phyloP scores from a whole-genome alignment of 2,329 filamentous ascomycete genomes.

The Curvularia eragrostidis region DNA sequence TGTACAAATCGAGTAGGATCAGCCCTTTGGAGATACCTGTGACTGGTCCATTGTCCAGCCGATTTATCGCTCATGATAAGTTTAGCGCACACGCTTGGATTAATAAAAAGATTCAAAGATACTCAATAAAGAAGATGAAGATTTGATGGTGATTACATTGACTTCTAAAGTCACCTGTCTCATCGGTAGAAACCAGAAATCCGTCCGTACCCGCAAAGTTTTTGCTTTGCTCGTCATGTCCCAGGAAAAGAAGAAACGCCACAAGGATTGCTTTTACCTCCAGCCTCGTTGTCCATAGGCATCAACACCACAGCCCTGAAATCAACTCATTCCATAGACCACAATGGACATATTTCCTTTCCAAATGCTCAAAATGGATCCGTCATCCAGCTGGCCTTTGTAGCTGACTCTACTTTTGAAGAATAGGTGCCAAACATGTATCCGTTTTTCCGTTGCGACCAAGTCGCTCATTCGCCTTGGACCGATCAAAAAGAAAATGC shows the following conservation, averaged over 20 bases:
- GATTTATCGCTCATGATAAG: neutral
- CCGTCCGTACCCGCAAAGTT: neutral
- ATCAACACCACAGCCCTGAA: neutral
- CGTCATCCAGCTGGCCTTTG: neutral
- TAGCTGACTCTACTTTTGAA: neutral
- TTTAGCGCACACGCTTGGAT: neutral
- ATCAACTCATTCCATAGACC: neutral
- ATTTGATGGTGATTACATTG: neutral
- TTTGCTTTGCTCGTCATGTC: neutral
- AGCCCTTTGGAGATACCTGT: neutral
- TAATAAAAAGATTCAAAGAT: neutral
- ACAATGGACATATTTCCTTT: neutral
- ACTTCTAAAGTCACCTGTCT: neutral
- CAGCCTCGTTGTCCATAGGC: neutral
- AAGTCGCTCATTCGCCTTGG: neutral
- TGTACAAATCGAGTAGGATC: neutral
- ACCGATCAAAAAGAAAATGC: neutral
- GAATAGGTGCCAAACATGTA: neutral
- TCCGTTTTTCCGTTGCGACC: neutral
- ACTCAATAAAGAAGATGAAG: neutral
- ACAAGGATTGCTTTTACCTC: neutral
- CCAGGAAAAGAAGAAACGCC: neutral
- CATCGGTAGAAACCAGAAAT: neutral
- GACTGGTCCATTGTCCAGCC: neutral
- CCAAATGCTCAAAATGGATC: neutral